Evolutionary conservation across 1,284 basidiomycete species (phyloP), one percentile per base, ranked within the genome.

Genomic region (Apiotrichum veenhuisii): DNA sequence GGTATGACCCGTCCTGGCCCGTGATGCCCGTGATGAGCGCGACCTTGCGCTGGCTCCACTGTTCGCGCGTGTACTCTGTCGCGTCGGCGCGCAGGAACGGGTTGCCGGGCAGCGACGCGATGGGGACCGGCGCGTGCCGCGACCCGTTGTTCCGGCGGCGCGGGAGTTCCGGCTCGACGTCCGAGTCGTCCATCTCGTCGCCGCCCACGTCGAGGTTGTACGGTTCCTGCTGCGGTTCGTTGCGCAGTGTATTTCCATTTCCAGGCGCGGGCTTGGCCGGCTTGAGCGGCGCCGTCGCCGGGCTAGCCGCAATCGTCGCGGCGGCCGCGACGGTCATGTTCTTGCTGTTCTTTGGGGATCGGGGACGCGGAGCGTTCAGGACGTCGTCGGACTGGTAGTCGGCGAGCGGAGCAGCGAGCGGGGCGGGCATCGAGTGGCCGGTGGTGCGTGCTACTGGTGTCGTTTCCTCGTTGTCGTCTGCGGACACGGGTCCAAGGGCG

Each of bases 21-120:
- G 91, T 92, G 73, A 94, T 89, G 74, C 90, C 90, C 91, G 68
- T 36, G 66, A 94, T 87, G 57, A 94, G 80, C 17, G 91, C 91
- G 62, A 94, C 88, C 74, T 92, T 93, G 76, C 91, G 85, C 77
- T 87, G 85, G 64, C 82, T 81, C 74, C 89, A 94, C 61, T 89
- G 87, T 65, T 86, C 86, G 0, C 85, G 83, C 3, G 61, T 53
- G 14, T 20, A 45, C 14, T 34, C 18, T 9, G 36, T 22, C 12
- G 18, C 15, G 7, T 40, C 40, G 50, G 34, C 58, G 57, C 30
- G 54, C 53, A 53, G 22, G 49, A 50, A 50, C 27, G 37, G 40
- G 38, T 33, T 42, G 27, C 37, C 37, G 10, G 47, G 47, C n/a
- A 50, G 25, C 3, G 38, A 22, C n/a, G 30, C 27, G 46, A 48